Evolutionary conservation across 2,329 filamentous ascomycete genomes (phyloP).

Genomic region (Sarocladium strictum): DNA sequence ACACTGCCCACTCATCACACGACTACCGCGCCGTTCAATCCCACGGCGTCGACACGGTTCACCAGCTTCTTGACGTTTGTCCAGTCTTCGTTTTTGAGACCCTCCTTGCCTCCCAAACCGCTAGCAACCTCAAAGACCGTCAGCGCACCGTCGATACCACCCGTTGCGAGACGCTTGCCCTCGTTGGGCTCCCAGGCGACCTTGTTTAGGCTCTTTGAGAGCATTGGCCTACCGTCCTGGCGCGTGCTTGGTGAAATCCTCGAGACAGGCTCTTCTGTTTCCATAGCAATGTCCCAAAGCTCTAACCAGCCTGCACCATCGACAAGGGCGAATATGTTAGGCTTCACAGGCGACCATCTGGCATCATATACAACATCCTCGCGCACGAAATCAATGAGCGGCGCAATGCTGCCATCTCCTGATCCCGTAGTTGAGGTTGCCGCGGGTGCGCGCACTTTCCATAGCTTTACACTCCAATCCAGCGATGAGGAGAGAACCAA

Average conservation of each 20-base stretch:
- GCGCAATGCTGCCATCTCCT: conserved; percentile 52
- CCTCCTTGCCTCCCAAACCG: conserved; percentile 78
- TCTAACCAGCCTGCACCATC: conserved; percentile 90
- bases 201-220: conserved; percentile 87
- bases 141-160: conserved; percentile 83
- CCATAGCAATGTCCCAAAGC: conserved; percentile 89
- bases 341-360: conserved; percentile 89
- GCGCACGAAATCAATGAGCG: conserved; percentile 82
- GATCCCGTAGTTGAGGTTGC: conserved; percentile 57
- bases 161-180: conserved; percentile 80
- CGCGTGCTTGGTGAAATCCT: conserved; percentile 66
- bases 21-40: conserved; percentile 41
- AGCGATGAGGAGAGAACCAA: conserved; percentile 86
- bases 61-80: conserved; percentile 86
- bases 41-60: conserved; percentile 62
- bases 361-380: conserved; percentile 98
- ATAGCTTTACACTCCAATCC: conserved; percentile 96
- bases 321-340: conserved; percentile 89
- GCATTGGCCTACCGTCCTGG: conserved; percentile 59
- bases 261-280: conserved; percentile 86
- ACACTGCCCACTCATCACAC: conserved; percentile 19
- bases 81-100: conserved; percentile 84
- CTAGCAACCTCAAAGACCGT: conserved; percentile 89
- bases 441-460: conserved; percentile 83
- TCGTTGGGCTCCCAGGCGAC: conserved; percentile 89